A percentile compares a stretch with the other conserved stretches of the same genome.
phyloP scores from a whole-genome alignment of 1,284 basidiomycete genomes.

The Termitomyces sp. region DNA sequence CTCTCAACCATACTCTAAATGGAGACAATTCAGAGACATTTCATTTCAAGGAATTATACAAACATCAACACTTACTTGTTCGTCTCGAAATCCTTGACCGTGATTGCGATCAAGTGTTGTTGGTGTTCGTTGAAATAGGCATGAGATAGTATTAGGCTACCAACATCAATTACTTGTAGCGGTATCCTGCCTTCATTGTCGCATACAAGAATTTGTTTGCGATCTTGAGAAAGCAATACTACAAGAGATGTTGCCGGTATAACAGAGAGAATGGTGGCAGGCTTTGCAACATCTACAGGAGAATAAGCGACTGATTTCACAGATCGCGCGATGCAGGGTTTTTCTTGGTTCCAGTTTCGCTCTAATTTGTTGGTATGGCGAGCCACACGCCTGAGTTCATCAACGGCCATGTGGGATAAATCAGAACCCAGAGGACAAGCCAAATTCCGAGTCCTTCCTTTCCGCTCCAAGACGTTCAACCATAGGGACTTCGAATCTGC shows the following conservation, averaged over 20 bases:
- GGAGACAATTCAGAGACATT: too few relatives aligned
- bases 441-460: slow-evolving; percentile 2
- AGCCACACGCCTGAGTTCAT: slow-evolving; percentile 12
- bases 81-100: neutral
- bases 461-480: slow-evolving; percentile 14
- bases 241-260: slow-evolving; percentile 17
- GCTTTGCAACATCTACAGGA: neutral
- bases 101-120: slow-evolving; percentile 14
- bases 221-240: slow-evolving; percentile 6
- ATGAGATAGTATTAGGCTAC: neutral
- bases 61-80: neutral
- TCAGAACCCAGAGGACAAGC: slow-evolving; percentile 15
- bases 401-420: slow-evolving; percentile 9
- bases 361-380: slow-evolving; percentile 13
- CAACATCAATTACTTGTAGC: slow-evolving; percentile 1
- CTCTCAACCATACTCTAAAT: neutral
- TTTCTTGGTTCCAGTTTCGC: slow-evolving; percentile 13
- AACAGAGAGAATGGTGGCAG: slow-evolving; percentile 10
- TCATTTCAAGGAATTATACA: too few relatives aligned
- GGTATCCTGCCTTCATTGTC: slow-evolving; percentile 11
- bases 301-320: slow-evolving; percentile 9
- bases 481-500: slow-evolving; percentile 13
- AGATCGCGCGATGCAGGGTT: slow-evolving; percentile 10
- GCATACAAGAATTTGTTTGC: slow-evolving; percentile 7
- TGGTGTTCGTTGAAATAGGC: slow-evolving; percentile 14